These are phyloP conservation scores for Rhododendron vialii DNA, from an alignment of 148 eudicot species.

Conservation along the genomic window DNA sequence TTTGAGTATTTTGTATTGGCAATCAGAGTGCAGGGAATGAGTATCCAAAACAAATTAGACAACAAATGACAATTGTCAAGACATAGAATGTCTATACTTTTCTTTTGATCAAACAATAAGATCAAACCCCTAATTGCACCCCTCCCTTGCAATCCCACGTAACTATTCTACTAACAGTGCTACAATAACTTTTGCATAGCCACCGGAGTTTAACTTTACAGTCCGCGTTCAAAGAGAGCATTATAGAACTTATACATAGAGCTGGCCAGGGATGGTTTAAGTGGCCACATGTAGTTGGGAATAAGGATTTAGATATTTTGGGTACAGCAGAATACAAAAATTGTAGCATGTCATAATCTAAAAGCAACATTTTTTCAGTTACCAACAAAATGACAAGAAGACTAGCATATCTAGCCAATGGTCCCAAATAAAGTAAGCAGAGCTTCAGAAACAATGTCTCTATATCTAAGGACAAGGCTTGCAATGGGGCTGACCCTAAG, in stretches of 20 bases:
- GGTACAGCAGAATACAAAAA: background rate
- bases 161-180: background rate
- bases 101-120: background rate
- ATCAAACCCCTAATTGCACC: slow-evolving; percentile 1
- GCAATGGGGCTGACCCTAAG: background rate
- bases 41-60: background rate
- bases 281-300: background rate
- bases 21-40: background rate
- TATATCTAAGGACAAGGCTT: background rate
- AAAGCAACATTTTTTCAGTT: background rate
- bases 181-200: background rate
- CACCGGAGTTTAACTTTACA: background rate
- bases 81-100: background rate
- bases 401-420: background rate
- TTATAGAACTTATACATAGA: background rate
- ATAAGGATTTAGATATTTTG: background rate
- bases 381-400: background rate
- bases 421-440: background rate
- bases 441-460: background rate
- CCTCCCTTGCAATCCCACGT: background rate
- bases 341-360: background rate
- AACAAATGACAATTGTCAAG: background rate
- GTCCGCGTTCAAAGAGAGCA: background rate
- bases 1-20: background rate
- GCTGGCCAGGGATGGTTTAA: background rate